Evolutionary conservation across 2,329 filamentous ascomycete genomes (phyloP).

Genomic region (Camillea tinctor): DNA sequence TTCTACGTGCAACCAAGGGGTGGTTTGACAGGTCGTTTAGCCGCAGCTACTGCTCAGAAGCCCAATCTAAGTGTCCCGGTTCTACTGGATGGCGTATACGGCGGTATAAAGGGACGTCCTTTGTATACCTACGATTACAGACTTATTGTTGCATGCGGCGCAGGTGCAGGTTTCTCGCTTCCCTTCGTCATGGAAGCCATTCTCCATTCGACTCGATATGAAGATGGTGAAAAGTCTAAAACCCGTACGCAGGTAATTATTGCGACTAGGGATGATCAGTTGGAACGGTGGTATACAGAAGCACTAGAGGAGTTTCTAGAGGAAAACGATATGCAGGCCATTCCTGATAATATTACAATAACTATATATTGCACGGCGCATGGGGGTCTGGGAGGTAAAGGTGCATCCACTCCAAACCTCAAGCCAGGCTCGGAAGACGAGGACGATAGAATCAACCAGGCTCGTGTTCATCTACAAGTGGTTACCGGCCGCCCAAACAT

Average conservation of each 20-base stretch:
- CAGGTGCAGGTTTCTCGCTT: constrained; percentile 53
- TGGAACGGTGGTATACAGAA: constrained; percentile 31
- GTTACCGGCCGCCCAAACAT: constrained; percentile 24
- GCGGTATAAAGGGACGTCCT: constrained; percentile 43
- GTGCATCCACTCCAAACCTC: constrained; percentile 4
- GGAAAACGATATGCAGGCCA: constrained; percentile 15
- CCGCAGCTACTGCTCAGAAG: constrained; percentile 35
- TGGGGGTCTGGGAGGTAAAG: not conserved
- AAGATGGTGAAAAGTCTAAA: not conserved
- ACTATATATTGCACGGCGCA: constrained; percentile 24
- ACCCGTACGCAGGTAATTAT: constrained; percentile 27
- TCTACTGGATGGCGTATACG: constrained; percentile 58
- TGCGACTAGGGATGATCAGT: constrained; percentile 28
- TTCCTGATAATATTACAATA: constrained; percentile 19
- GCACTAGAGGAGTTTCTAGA: constrained; percentile 25
- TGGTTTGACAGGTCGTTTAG: constrained; percentile 50
- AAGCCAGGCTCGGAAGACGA: not conserved
- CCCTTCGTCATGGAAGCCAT: constrained; percentile 44
- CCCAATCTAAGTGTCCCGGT: constrained; percentile 42
- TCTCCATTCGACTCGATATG: constrained; percentile 1
- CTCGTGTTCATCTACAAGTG: constrained; percentile 5
- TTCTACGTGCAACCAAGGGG: constrained; percentile 52
- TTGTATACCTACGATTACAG: constrained; percentile 40
- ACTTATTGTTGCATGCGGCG: constrained; percentile 54
- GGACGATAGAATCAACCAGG: constrained; percentile 2